Conservation (phyloP, 2,329 filamentous ascomycete species). For the Penicillium freii region DNA sequence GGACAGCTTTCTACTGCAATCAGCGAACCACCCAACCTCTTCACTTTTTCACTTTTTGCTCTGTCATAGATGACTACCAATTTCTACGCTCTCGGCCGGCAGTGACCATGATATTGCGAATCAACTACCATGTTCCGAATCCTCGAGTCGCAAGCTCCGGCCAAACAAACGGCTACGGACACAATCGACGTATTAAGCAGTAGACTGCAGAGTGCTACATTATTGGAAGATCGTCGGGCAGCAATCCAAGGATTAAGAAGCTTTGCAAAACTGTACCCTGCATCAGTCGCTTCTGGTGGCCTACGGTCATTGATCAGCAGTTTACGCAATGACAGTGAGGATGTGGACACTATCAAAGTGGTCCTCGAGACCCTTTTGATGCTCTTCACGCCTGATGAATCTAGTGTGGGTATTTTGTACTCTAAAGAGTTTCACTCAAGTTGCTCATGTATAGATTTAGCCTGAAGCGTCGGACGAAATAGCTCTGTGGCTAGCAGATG, state of each 20-base stretch:
- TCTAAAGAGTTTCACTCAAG: not conserved
- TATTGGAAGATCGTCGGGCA: constrained; percentile 90
- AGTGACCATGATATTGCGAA: constrained; percentile 44
- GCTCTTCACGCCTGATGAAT: constrained; percentile 73
- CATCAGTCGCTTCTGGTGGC: constrained; percentile 91
- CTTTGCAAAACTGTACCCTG: constrained; percentile 94
- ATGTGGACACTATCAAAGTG: constrained; percentile 94
- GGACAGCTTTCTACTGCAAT: constrained; percentile 22
- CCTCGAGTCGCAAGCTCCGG: constrained; percentile 71
- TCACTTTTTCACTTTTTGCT: constrained; percentile 6
- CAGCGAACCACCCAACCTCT: constrained; percentile 2
- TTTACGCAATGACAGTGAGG: constrained; percentile 81
- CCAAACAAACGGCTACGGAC: constrained; percentile 92
- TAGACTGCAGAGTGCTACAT: constrained; percentile 80
- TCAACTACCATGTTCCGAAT: constrained; percentile 53
- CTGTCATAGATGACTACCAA: constrained; percentile 32
- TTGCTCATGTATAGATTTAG: constrained; percentile 47
- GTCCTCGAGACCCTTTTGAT: constrained; percentile 92
- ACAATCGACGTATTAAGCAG: constrained; percentile 89
- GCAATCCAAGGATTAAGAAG: constrained; percentile 90
- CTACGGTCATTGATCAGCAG: constrained; percentile 82
- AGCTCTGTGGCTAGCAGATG: constrained; percentile 90
- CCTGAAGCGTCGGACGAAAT: constrained; percentile 95
- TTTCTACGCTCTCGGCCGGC: constrained; percentile 28
- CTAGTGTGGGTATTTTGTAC: constrained; percentile 50